Conservation (phyloP, 2,329 filamentous ascomycete species). For the Ploettnerulaceae sp. region DNA sequence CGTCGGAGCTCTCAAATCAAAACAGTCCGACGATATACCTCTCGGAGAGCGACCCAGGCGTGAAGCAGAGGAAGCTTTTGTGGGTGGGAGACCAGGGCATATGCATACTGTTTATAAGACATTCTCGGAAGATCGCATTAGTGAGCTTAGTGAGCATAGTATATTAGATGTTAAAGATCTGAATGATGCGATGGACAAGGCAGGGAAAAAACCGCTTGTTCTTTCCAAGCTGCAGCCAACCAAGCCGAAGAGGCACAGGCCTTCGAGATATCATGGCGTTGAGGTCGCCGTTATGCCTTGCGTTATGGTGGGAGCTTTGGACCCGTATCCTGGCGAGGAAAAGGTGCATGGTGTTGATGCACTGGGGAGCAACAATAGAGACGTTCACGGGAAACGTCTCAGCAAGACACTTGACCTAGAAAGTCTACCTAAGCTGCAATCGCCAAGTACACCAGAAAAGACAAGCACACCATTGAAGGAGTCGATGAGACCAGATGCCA, state of each 20-base stretch:
- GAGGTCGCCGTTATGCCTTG: background rate
- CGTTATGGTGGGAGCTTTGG: constrained; percentile 8
- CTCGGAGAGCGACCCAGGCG: constrained; percentile 30
- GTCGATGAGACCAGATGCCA: constrained; percentile 19
- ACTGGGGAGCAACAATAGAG: no score
- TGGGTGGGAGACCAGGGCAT: constrained; percentile 2
- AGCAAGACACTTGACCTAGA: constrained; percentile 9
- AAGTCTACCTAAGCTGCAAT: constrained; percentile 14
- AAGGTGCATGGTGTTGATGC: background rate
- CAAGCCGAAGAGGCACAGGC: background rate
- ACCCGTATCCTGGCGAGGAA: background rate
- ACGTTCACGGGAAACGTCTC: no score
- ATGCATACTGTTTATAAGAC: constrained; percentile 6
- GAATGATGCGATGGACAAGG: constrained; percentile 23
- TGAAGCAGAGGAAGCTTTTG: constrained; percentile 16
- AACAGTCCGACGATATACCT: constrained; percentile 22
- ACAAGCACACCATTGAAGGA: constrained; percentile 20
- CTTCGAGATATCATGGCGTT: constrained; percentile 8
- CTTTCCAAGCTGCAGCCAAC: constrained; percentile 4
- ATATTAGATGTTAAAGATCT: constrained; percentile 18
- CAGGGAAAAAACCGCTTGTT: constrained; percentile 21
- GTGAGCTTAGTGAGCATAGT: constrained; percentile 9
- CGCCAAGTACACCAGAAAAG: constrained; percentile 13
- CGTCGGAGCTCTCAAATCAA: constrained; percentile 7
- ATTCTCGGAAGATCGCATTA: constrained; percentile 4